phyloP scores from a whole-genome alignment of 768 basidiomycete genomes.

The Hypholoma sublateritium region DNA sequence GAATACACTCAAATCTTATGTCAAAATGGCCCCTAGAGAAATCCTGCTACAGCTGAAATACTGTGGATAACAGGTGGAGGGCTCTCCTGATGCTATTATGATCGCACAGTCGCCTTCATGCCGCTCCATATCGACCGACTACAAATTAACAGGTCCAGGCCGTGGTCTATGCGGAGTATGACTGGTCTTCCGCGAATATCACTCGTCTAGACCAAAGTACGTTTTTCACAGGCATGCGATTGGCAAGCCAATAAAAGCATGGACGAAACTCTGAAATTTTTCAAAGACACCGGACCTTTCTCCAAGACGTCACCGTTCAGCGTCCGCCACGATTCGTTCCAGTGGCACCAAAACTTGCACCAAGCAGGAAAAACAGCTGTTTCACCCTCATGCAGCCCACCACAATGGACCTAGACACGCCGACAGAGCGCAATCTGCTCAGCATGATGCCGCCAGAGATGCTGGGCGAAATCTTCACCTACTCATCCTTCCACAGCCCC shows the following conservation, averaged over 20 bases:
- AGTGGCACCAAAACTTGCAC: too few species aligned
- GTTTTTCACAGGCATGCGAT: too few species aligned
- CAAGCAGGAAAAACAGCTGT: too few species aligned
- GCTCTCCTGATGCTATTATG: not conserved
- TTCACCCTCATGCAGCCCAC: too few species aligned
- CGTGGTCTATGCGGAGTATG: not conserved
- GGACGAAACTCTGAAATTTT: not conserved
- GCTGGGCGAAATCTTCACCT: slow-evolving; percentile 32
- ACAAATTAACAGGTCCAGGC: not conserved
- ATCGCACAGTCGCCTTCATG: not conserved
- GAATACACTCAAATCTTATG: too few species aligned
- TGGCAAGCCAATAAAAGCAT: not conserved
- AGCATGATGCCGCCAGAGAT: slow-evolving; percentile 27
- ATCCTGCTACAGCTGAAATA: too few species aligned
- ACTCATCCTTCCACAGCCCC: slow-evolving; percentile 23
- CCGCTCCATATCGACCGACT: not conserved
- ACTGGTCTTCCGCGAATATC: too few species aligned
- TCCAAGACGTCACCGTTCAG: too few species aligned
- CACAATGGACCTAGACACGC: not conserved
- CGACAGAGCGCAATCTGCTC: not conserved
- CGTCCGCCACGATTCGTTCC: too few species aligned
- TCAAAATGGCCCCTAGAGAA: too few species aligned
- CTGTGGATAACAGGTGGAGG: not conserved
- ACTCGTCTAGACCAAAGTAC: too few species aligned
- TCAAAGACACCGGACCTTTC: too few species aligned